A percentile compares a stretch with the other conserved stretches of the same genome.
Conservation (phyloP, 176 grass and related monocot species). For the sorghum (Sorghum bicolor) region DNA sequence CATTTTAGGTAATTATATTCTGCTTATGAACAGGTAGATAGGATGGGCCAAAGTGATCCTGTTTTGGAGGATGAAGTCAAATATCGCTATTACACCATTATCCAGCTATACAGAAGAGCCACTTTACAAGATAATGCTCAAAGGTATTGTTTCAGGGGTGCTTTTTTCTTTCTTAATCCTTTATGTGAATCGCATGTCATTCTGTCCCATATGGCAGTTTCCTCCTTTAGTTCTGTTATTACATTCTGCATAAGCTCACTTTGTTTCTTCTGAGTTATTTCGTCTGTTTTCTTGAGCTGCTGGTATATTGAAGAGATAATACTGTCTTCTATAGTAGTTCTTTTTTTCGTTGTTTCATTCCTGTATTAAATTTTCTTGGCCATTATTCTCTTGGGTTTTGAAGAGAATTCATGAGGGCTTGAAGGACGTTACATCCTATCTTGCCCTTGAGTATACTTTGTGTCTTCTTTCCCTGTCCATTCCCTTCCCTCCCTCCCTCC, state of each 20-base stretch:
- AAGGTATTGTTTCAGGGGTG: slow-evolving; percentile 41
- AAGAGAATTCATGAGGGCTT: background rate
- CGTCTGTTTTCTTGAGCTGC: background rate
- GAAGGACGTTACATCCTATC: background rate
- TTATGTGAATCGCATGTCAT: background rate
- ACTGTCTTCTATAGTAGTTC: background rate
- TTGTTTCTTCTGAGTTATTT: background rate
- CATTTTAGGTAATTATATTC: slow-evolving; percentile 23
- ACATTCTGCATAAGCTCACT: background rate
- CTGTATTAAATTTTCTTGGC: background rate
- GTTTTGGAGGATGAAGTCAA: slow-evolving; percentile 98
- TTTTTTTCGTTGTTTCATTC: background rate
- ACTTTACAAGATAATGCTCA: slow-evolving; percentile 98
- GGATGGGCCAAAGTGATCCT: slow-evolving; percentile 68
- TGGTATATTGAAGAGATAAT: background rate
- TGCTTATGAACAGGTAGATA: slow-evolving; percentile 64
- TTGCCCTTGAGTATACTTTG: slow-evolving; percentile 1
- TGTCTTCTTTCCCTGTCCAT: background rate
- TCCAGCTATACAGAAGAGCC: slow-evolving; percentile 91
- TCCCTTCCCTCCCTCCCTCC: background rate
- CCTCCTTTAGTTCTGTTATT: slow-evolving; percentile 6
- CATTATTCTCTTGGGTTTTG: slow-evolving; percentile 14
- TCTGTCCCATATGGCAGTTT: background rate
- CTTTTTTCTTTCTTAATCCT: background rate
- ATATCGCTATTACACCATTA: slow-evolving; percentile 90